Conservation (phyloP, 2,329 filamentous ascomycete genomes). For the Capronia coronata region DNA sequence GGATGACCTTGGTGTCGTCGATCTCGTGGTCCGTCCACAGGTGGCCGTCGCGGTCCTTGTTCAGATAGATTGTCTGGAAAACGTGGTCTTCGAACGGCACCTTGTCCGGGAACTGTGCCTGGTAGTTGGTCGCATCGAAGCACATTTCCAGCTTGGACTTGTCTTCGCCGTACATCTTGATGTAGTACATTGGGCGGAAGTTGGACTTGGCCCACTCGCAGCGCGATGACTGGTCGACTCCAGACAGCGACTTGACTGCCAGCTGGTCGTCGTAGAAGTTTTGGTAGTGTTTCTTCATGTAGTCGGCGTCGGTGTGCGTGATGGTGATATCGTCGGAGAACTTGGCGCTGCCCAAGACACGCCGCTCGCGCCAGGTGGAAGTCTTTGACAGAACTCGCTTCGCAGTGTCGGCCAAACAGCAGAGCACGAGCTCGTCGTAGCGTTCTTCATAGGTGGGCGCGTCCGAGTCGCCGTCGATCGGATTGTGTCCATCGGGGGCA, state of each 20-base stretch:
- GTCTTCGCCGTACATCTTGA: slow-evolving; percentile 50
- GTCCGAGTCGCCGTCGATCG: slow-evolving; percentile 15
- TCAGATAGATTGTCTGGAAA: slow-evolving; percentile 61
- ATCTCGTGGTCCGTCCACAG: slow-evolving; percentile 55
- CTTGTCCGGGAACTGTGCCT: slow-evolving; percentile 55
- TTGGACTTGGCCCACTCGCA: slow-evolving; percentile 32
- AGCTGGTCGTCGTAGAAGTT: slow-evolving; percentile 32
- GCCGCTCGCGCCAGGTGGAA: slow-evolving; percentile 55
- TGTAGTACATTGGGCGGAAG: slow-evolving; percentile 57
- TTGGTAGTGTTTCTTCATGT: slow-evolving; percentile 45
- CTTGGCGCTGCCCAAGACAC: slow-evolving; percentile 63
- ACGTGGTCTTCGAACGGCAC: slow-evolving; percentile 55
- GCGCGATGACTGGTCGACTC: slow-evolving; percentile 19
- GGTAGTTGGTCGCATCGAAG: slow-evolving; percentile 71
- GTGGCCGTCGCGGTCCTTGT: slow-evolving; percentile 48
- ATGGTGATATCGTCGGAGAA: slow-evolving; percentile 58
- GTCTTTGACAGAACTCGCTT: slow-evolving; percentile 48
- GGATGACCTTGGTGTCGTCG: slow-evolving; percentile 51
- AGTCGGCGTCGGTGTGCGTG: slow-evolving; percentile 52
- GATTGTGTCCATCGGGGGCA: slow-evolving; percentile 23
- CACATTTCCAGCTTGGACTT: slow-evolving; percentile 54
- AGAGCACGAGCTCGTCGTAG: slow-evolving; percentile 56
- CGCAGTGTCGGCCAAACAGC: slow-evolving; percentile 49
- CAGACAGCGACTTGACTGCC: slow-evolving; percentile 18
- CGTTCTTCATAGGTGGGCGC: slow-evolving; percentile 40